Base-by-base conservation (phyloP, 805 yeast species). In the Groenewaldozyma tartarivorans region DNA sequence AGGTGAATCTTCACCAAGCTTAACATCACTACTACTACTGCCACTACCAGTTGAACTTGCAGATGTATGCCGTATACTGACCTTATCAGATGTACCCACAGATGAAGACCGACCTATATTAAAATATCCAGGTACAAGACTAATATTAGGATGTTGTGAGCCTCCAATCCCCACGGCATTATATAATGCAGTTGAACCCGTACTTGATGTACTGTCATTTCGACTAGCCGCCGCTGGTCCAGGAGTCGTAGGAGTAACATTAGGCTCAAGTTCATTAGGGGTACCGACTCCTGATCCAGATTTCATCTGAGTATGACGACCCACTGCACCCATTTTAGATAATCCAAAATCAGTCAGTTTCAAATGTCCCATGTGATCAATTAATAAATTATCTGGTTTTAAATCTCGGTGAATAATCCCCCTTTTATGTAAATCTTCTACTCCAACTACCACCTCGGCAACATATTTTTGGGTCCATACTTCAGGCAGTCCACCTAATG, bases 301-400 rank as follows among this genome's bases (percentile, higher is more conserved):
- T n/a, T 33, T 36, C 35, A 38, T 36, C 20, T 40, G 34, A 4
- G 49, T 48, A 42, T 87, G 95, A 60, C 96, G 76, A 31, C 86
- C 81, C 29, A 86, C 74, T 34, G 88, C 73, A 22, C 96, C 96
- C 69, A 87, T 78, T 56, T 94, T 69, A 5, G 95, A 83, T 34
- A 92, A 69, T 1, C 98, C 99, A 66, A 92, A 92, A 62, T 92
- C 98, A 1, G 96, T 88, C 46, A 94, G 64, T 60, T 92, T 92
- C 46, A 92, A 60, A 62, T 92, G 98, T 0, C 99, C 99, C 27
- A 67, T 66, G 40, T 75, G 67, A 57, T 88, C 97, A 48, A 92
- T 87, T 48, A 92, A 67, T 27, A 92, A 60, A 52, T 92, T 92
- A 56, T 92, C 98, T 0, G 98, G 98, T 57, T 92, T 92, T 55